These are phyloP conservation scores for Sugiyamaella boreocaroliniensis DNA, from an alignment of 805 yeast genomes.

Conservation along the genomic window DNA sequence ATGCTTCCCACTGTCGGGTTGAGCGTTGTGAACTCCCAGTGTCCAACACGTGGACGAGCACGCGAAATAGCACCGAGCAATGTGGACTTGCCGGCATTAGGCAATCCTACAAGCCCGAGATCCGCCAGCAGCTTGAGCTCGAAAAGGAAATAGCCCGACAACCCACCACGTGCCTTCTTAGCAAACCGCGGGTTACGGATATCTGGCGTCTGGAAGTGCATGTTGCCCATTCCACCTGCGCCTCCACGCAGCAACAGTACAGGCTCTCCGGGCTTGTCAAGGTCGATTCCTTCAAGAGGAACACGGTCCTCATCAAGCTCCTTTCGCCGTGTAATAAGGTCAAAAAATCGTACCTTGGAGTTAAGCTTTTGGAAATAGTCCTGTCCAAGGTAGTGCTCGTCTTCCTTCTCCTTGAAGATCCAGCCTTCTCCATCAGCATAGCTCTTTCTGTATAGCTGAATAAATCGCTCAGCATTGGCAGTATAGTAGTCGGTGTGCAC, in stretches of 20 bases:
- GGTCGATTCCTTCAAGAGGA: conserved; percentile 79
- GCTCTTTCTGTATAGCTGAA: conserved; percentile 58
- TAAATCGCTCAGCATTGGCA: conserved; percentile 7
- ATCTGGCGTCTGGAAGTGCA: conserved; percentile 81
- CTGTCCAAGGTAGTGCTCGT: conserved; percentile 57
- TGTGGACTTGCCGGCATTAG: conserved; percentile 95
- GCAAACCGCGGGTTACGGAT: conserved; percentile 88
- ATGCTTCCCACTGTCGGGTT: conserved; percentile 92
- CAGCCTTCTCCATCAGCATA: conserved; percentile 75
- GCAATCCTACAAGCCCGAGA: conserved; percentile 87
- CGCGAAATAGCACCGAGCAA: conserved; percentile 76
- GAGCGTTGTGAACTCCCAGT: conserved; percentile 94
- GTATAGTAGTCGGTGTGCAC: conserved; percentile 12
- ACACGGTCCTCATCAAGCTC: conserved; percentile 63
- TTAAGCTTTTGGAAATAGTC: conserved; percentile 63
- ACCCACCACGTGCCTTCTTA: conserved; percentile 66
- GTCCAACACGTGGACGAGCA: conserved; percentile 88
- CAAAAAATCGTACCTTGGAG: conserved; percentile 58
- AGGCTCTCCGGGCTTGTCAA: conserved; percentile 56
- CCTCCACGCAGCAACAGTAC: conserved; percentile 75
- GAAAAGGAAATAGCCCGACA: conserved; percentile 61
- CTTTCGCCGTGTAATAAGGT: conserved; percentile 46
- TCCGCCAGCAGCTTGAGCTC: conserved; percentile 89
- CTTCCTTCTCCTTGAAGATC: conserved; percentile 74
- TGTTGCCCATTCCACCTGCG: conserved; percentile 90